Conservation (phyloP, 495 filamentous ascomycete genomes). For the Hamigera avellanea region DNA sequence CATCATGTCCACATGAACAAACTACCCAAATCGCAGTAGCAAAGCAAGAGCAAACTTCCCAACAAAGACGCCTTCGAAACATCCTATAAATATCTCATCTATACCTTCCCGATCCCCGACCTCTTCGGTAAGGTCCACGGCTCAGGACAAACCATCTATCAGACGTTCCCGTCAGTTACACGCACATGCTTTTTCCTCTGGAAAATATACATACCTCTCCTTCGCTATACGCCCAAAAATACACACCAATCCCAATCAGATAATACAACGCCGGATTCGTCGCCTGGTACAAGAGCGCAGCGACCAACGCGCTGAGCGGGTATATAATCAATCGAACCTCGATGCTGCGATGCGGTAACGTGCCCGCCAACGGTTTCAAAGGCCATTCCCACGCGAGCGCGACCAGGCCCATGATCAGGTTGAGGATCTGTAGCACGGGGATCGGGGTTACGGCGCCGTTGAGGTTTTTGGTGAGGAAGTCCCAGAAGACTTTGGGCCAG, state of each 20-base stretch:
- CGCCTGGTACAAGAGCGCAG: constrained; percentile 77
- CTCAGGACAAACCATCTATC: constrained; percentile 46
- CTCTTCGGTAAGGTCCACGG: constrained; percentile 58
- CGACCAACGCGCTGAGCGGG: constrained; percentile 64
- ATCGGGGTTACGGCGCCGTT: constrained; percentile 75
- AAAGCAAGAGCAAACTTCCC: too few relatives aligned
- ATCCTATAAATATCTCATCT: too few relatives aligned
- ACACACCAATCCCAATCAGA: constrained; percentile 71
- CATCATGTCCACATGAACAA: too few relatives aligned
- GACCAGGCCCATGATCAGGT: constrained; percentile 77
- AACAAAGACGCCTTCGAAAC: too few relatives aligned
- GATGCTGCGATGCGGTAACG: constrained; percentile 71
- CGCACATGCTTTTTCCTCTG: neutral
- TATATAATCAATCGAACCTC: constrained; percentile 75
- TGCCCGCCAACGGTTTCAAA: constrained; percentile 49
- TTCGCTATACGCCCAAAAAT: constrained; percentile 95
- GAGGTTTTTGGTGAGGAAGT: constrained; percentile 86
- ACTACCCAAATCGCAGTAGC: too few relatives aligned
- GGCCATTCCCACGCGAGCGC: constrained; percentile 91
- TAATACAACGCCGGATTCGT: constrained; percentile 92
- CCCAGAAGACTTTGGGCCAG: constrained; percentile 99
- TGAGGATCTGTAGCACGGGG: constrained; percentile 87
- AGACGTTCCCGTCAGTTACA: constrained; percentile 10
- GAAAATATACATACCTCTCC: constrained; percentile 62
- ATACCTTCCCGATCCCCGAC: too few relatives aligned